Percentiles rank a stretch among this genome's conserved stretches.
phyloP scores from a whole-genome alignment of 768 basidiomycete species.

The Leucocoprinus sp. region DNA sequence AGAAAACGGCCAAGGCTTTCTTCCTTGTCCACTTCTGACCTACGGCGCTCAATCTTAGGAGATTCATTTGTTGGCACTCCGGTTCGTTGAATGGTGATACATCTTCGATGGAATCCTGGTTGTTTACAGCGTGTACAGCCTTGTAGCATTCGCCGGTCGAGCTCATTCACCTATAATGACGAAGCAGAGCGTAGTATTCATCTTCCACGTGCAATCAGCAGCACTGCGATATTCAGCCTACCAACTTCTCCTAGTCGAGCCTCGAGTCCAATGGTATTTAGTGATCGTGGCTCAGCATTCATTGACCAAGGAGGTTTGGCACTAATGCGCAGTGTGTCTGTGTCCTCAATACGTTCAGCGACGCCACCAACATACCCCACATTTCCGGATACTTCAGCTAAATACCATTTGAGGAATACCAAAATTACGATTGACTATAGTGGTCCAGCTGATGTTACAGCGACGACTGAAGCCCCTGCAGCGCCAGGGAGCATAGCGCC shows the following conservation, averaged over 20 bases:
- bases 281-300: constrained; percentile 16
- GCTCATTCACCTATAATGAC: constrained; percentile 9
- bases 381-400: constrained; percentile 28
- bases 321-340: constrained; percentile 26
- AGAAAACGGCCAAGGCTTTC: constrained; percentile 26
- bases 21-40: constrained; percentile 11
- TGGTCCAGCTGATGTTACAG: constrained; percentile 14
- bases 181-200: constrained; percentile 10
- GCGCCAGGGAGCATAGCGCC: constrained; percentile 12
- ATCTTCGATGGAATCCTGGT: not conserved
- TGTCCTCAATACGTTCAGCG: constrained; percentile 19
- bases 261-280: constrained; percentile 15
- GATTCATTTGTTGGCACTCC: constrained; percentile 4
- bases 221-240: constrained; percentile 11
- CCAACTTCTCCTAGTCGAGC: constrained; percentile 12
- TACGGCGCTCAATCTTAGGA: constrained; percentile 10
- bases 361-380: constrained; percentile 17
- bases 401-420: constrained; percentile 24
- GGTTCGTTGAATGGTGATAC: not conserved
- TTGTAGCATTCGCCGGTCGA: constrained; percentile 1
- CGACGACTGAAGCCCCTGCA: constrained; percentile 9
- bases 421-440: constrained; percentile 27
- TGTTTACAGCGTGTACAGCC: not conserved
- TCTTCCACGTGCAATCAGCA: constrained; percentile 11
- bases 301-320: constrained; percentile 22